Conservation (phyloP, 164 flowering plant genomes). For the Sedum album region DNA sequence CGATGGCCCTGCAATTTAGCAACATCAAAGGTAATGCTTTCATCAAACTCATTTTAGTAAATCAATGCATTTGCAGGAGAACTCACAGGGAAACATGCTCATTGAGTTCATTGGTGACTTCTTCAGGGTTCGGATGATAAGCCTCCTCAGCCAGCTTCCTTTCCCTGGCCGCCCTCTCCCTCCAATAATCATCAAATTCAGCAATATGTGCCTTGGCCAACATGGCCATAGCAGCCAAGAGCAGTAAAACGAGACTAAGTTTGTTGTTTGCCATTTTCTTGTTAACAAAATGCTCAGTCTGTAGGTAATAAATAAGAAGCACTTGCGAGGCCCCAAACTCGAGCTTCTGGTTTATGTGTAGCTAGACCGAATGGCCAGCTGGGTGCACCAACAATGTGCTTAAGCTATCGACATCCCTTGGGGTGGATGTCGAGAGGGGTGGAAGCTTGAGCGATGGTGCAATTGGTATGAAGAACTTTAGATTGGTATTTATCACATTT, state of each 20-base stretch:
- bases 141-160: constrained; percentile 5
- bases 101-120: not conserved
- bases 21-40: not conserved
- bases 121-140: constrained; percentile 3
- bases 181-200: not conserved
- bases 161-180: not conserved
- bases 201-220: not conserved
- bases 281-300: not conserved
- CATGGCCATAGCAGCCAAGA: not conserved
- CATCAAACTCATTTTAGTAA: not conserved
- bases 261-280: not conserved
- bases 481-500: not conserved
- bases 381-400: not conserved
- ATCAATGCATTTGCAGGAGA: not conserved
- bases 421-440: not conserved
- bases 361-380: not conserved
- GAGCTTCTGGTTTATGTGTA: not conserved
- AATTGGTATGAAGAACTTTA: not conserved
- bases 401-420: constrained; percentile 4
- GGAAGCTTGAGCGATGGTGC: not conserved
- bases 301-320: not conserved
- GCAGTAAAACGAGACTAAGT: not conserved
- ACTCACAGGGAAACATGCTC: not conserved
- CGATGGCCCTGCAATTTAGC: not conserved
- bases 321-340: not conserved